Percentiles rank a stretch among this genome's conserved stretches.
phyloP scores from a whole-genome alignment of 2,329 filamentous ascomycete species.

The Stylonectria norvegica region DNA sequence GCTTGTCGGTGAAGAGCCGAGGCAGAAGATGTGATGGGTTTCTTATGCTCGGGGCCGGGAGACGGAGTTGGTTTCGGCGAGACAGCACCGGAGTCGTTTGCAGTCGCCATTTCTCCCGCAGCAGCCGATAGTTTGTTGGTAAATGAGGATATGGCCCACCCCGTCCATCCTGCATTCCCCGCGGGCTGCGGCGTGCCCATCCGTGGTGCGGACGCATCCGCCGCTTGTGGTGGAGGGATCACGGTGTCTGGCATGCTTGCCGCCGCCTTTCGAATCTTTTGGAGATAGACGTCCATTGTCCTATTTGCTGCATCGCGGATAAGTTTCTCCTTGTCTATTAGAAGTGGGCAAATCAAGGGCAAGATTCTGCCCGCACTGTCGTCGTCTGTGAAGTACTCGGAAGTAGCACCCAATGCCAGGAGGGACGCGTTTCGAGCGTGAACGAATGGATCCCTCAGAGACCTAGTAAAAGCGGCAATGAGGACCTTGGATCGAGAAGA shows the following conservation, averaged over 20 bases:
- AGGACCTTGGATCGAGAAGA: conserved; percentile 84
- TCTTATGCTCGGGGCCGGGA: conserved; percentile 38
- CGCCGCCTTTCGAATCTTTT: conserved; percentile 76
- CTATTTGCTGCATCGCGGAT: conserved; percentile 90
- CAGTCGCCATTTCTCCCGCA: conserved; percentile 76
- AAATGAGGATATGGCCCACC: conserved; percentile 98
- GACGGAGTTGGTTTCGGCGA: conserved; percentile 41
- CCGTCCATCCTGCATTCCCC: conserved; percentile 64
- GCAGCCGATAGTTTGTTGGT: conserved; percentile 88
- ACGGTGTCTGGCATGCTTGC: conserved; percentile 75
- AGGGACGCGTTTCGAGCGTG: conserved; percentile 89
- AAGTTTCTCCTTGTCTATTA: conserved; percentile 94
- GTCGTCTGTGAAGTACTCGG: conserved; percentile 82
- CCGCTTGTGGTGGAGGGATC: conserved; percentile 61
- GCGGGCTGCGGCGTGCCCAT: conserved; percentile 76
- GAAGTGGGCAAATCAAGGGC: conserved; percentile 75
- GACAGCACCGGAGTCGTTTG: conserved; percentile 42
- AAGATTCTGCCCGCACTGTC: conserved; percentile 83
- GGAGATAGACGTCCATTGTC: conserved; percentile 80
- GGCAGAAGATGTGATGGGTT: conserved; percentile 47
- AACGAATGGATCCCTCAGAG: conserved; percentile 88
- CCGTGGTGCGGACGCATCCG: conserved; percentile 57
- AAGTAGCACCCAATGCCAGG: conserved; percentile 79
- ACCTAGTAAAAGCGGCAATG: conserved; percentile 85
- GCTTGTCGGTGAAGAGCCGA: conserved; percentile 60